phyloP scores from a whole-genome alignment of 495 filamentous ascomycete species.

The Viridothelium virens region DNA sequence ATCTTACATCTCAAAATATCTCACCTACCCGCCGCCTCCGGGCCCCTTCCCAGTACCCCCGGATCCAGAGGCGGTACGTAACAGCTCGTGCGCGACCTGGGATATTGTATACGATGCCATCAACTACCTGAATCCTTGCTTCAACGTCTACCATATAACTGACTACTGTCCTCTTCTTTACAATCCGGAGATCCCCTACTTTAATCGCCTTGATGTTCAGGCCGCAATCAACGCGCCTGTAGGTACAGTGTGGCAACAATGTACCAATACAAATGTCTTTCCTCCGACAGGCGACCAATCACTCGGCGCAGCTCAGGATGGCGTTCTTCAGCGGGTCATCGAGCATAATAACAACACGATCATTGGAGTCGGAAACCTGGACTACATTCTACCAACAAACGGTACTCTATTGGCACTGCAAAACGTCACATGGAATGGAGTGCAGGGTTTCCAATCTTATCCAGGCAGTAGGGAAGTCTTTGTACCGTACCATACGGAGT shows the following conservation, averaged over 20 bases:
- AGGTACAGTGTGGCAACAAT: slow-evolving; percentile 50
- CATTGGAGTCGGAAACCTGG: slow-evolving; percentile 58
- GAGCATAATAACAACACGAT: slow-evolving; percentile 57
- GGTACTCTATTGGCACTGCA: slow-evolving; percentile 64
- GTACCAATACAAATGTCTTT: slow-evolving; percentile 31
- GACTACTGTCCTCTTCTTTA: slow-evolving; percentile 41
- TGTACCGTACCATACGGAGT: slow-evolving; percentile 51
- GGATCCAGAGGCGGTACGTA: slow-evolving; percentile 13
- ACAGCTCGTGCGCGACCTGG: slow-evolving; percentile 45
- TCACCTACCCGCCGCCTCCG: slow-evolving; percentile 47
- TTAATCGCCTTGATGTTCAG: slow-evolving; percentile 52
- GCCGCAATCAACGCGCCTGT: slow-evolving; percentile 49
- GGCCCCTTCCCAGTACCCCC: slow-evolving; percentile 46
- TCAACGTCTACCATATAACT: slow-evolving; percentile 51
- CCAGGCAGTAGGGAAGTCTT: slow-evolving; percentile 51
- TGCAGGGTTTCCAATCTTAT: slow-evolving; percentile 52
- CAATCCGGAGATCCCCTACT: slow-evolving; percentile 67
- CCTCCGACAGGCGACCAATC: slow-evolving; percentile 13
- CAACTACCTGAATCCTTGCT: slow-evolving; percentile 50
- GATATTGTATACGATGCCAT: slow-evolving; percentile 42
- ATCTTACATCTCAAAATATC: slow-evolving; percentile 48
- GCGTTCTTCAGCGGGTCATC: slow-evolving; percentile 35
- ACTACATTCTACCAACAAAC: slow-evolving; percentile 55
- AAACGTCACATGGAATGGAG: slow-evolving; percentile 65
- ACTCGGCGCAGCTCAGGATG: slow-evolving; percentile 38